Percentiles rank a stretch among this genome's conserved stretches.
These are phyloP conservation scores for Monosporascus sp. DNA, from an alignment of 2,329 filamentous ascomycete genomes.

Conservation along the genomic window DNA sequence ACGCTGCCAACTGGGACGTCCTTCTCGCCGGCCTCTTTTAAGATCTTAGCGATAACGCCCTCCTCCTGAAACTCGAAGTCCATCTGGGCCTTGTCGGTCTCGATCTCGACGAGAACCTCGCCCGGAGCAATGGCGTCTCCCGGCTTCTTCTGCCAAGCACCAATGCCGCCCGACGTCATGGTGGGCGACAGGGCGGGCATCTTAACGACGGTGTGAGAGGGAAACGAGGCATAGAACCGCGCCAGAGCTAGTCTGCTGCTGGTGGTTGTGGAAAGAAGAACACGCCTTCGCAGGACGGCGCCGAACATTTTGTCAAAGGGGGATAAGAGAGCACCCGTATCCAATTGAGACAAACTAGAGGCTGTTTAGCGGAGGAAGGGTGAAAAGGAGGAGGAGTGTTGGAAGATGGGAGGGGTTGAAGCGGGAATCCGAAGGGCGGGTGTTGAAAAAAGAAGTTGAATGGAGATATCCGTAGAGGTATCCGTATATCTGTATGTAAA, in stretches of 20 bases:
- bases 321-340: slow-evolving; percentile 8
- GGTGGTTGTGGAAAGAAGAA: slow-evolving; percentile 45
- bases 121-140: slow-evolving; percentile 84
- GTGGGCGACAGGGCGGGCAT: slow-evolving; percentile 98
- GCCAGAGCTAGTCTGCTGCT: slow-evolving; percentile 49
- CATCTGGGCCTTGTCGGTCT: slow-evolving; percentile 99
- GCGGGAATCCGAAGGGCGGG: neutral
- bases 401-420: neutral
- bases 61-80: slow-evolving; percentile 99
- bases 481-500: too few relatives aligned
- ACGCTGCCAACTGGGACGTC: slow-evolving; percentile 92
- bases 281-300: slow-evolving; percentile 58
- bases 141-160: slow-evolving; percentile 94
- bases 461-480: too few relatives aligned
- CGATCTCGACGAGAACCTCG: slow-evolving; percentile 95
- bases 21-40: slow-evolving; percentile 90
- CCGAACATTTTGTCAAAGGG: slow-evolving; percentile 49
- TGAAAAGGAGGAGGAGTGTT: neutral
- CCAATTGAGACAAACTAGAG: neutral
- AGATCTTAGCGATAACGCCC: slow-evolving; percentile 87
- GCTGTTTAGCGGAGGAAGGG: neutral
- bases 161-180: slow-evolving; percentile 96
- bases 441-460: neutral
- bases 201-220: slow-evolving; percentile 88
- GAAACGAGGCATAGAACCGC: slow-evolving; percentile 76